Evolutionary conservation across 225 moss, liverwort and hornwort species (phyloP).

Genomic region (Bryoerythrophyllum caledonicum): DNA sequence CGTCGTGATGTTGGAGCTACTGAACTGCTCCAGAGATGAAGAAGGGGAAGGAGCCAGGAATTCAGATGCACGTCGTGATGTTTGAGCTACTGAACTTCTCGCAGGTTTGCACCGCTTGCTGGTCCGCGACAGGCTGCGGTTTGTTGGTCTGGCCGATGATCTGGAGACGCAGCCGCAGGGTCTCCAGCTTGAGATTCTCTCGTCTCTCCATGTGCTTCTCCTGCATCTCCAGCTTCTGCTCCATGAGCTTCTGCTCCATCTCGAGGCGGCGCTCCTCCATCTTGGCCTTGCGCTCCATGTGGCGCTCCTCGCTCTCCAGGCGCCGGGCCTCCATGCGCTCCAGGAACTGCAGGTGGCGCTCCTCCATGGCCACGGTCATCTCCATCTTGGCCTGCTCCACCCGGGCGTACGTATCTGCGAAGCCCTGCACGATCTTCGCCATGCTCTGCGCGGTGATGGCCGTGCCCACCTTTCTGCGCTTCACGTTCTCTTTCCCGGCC

Average conservation of each 20-base stretch:
- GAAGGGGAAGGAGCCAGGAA: background rate
- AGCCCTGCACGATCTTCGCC: conserved; percentile 49
- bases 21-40: conserved; percentile 56
- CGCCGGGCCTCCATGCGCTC: conserved; percentile 59
- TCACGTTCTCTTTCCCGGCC: conserved; percentile 40
- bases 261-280: conserved; percentile 51
- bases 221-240: conserved; percentile 59
- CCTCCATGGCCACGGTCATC: conserved; percentile 53
- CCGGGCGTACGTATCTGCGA: conserved; percentile 50
- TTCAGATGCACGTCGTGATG: conserved; percentile 50
- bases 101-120: conserved; percentile 51
- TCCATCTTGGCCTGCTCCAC: conserved; percentile 67
- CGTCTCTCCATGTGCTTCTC: conserved; percentile 60
- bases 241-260: conserved; percentile 49
- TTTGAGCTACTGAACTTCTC: conserved; percentile 54
- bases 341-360: conserved; percentile 46
- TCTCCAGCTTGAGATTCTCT: conserved; percentile 51
- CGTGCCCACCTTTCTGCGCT: conserved; percentile 44
- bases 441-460: conserved; percentile 40
- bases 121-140: conserved; percentile 33
- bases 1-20: conserved; percentile 50
- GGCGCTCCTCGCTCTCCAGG: conserved; percentile 48
- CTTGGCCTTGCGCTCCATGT: conserved; percentile 46
- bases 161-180: conserved; percentile 50
- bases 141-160: conserved; percentile 38